Conservation (phyloP, 371 early-diverging fungal genomes). For the Mortierella sp. region DNA sequence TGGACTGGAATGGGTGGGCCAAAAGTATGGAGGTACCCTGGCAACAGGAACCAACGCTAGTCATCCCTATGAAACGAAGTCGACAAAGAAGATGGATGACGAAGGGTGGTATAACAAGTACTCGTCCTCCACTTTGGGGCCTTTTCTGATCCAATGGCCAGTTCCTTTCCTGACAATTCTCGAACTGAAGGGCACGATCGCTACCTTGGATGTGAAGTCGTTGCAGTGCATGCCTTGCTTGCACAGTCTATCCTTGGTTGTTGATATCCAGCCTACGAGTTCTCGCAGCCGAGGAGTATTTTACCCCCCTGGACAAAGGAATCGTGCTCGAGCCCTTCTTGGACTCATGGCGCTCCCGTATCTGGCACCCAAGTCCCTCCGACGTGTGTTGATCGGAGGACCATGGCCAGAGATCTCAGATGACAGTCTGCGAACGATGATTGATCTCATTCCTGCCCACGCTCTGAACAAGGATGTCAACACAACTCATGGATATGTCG, state of each 20-base stretch:
- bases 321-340: background rate
- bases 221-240: slow-evolving; percentile 30
- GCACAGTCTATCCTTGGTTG: slow-evolving; percentile 17
- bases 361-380: slow-evolving; percentile 7
- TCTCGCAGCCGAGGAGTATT: slow-evolving; percentile 1
- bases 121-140: slow-evolving; percentile 8
- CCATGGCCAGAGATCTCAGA: slow-evolving; percentile 47
- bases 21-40: background rate
- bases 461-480: background rate
- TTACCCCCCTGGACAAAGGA: background rate
- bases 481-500: background rate
- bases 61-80: too few relatives aligned
- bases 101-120: slow-evolving; percentile 6
- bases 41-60: background rate
- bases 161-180: slow-evolving; percentile 14
- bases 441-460: background rate
- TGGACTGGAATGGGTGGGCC: background rate
- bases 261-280: background rate
- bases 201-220: slow-evolving; percentile 35
- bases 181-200: slow-evolving; percentile 31
- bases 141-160: slow-evolving; percentile 26
- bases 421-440: slow-evolving; percentile 6
- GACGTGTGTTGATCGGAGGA: slow-evolving; percentile 34
- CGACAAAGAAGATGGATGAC: background rate
- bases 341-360: slow-evolving; percentile 21